phyloP scores from a whole-genome alignment of 441 rosid species.

The Erodium trifolium region DNA sequence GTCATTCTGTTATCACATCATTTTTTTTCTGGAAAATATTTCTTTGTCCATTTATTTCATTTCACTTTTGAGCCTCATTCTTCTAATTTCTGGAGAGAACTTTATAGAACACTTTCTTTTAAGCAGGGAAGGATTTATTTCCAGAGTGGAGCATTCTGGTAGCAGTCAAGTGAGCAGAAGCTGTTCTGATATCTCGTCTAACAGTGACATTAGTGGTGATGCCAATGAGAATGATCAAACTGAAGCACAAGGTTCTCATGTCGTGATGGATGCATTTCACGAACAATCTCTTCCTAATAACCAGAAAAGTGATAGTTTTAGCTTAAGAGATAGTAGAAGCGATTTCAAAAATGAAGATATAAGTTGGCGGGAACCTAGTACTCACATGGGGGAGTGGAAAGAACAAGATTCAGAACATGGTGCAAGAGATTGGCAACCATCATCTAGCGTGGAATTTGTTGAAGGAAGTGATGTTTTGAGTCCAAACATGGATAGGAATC shows the following conservation, averaged over 20 bases:
- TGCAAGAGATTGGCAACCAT: constrained; percentile 30
- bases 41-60: neutral
- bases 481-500: neutral
- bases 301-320: constrained; percentile 28
- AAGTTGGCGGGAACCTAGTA: constrained; percentile 32
- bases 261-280: constrained; percentile 26
- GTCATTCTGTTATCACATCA: neutral
- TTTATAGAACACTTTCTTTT: constrained; percentile 5
- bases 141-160: constrained; percentile 56
- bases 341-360: constrained; percentile 30
- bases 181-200: constrained; percentile 51
- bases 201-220: constrained; percentile 33
- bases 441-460: constrained; percentile 8
- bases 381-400: constrained; percentile 34
- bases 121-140: constrained; percentile 75
- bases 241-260: constrained; percentile 26
- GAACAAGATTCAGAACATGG: constrained; percentile 36
- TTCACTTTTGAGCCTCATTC: too few relatives aligned
- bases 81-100: neutral
- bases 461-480: neutral
- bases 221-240: constrained; percentile 31
- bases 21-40: neutral
- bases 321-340: constrained; percentile 28
- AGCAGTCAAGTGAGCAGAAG: constrained; percentile 46
- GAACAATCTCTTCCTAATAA: constrained; percentile 29